These are phyloP conservation scores for Colletotrichum filicis DNA, from an alignment of 2,329 filamentous ascomycete genomes.

Conservation along the genomic window DNA sequence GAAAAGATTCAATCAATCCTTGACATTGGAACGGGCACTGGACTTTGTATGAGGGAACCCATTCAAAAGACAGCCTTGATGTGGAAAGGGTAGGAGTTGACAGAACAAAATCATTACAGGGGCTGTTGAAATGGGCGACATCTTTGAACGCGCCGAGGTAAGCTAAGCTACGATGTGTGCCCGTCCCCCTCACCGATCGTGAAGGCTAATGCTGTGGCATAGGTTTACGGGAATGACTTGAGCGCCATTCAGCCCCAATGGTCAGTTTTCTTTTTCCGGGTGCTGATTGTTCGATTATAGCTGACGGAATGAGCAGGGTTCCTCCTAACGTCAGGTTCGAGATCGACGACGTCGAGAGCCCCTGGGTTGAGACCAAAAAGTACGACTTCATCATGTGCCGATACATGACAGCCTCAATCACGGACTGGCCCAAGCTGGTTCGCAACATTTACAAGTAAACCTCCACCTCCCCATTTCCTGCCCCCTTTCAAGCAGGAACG, in stretches of 20 bases:
- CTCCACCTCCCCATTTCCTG: neutral
- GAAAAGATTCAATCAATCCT: slow-evolving; percentile 46
- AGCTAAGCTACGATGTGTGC: neutral
- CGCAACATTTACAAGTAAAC: neutral
- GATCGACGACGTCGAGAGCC: slow-evolving; percentile 59
- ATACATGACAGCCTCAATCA: slow-evolving; percentile 4
- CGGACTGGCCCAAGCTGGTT: slow-evolving; percentile 1
- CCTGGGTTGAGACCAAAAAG: slow-evolving; percentile 49
- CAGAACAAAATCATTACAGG: neutral
- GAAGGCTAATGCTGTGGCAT: neutral
- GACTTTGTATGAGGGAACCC: neutral
- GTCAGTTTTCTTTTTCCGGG: neutral
- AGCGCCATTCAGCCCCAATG: neutral
- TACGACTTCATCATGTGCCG: slow-evolving; percentile 46
- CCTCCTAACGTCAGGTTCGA: neutral
- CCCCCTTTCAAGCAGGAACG: no score
- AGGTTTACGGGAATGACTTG: neutral
- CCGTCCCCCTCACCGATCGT: neutral
- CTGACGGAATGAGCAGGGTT: neutral
- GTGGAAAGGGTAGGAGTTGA: neutral
- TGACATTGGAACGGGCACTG: neutral
- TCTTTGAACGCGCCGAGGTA: neutral
- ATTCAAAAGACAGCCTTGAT: neutral
- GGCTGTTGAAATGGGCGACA: neutral
- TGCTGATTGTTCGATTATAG: neutral